phyloP scores from a whole-genome alignment of 192 early-diverging fungal species.

The Powellomyces hirtus region DNA sequence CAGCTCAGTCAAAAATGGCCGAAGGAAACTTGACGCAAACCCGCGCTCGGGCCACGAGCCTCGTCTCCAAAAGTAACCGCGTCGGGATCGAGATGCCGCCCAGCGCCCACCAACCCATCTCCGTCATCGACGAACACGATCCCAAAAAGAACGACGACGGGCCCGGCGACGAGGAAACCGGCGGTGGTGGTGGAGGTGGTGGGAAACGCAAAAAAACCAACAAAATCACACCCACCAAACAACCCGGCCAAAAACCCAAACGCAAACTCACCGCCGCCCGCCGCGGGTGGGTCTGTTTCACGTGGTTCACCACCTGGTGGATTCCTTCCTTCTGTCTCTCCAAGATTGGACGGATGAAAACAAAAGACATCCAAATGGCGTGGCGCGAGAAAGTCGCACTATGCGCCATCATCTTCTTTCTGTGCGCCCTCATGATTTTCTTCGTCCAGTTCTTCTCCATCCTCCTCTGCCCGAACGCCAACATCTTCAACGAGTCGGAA shows the following conservation, averaged over 20 bases:
- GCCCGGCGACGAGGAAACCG: slow-evolving; percentile 10
- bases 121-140: neutral
- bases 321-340: slow-evolving; percentile 70
- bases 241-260: slow-evolving; percentile 25
- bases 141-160: neutral
- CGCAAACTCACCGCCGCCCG: slow-evolving; percentile 57
- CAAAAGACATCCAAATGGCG: slow-evolving; percentile 79
- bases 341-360: slow-evolving; percentile 70
- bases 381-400: slow-evolving; percentile 98
- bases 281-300: slow-evolving; percentile 75
- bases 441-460: slow-evolving; percentile 58
- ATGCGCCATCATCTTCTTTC: slow-evolving; percentile 76
- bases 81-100: slow-evolving; percentile 18
- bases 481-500: slow-evolving; percentile 31
- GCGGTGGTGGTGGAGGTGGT: neutral
- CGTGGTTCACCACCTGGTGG: slow-evolving; percentile 79
- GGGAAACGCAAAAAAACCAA: slow-evolving; percentile 18
- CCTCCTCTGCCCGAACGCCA: slow-evolving; percentile 51
- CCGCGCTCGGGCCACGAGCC: neutral
- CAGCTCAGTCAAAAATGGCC: neutral
- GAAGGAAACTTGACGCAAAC: neutral
- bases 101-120: neutral
- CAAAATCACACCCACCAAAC: neutral
- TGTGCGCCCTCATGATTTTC: slow-evolving; percentile 78
- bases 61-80: slow-evolving; percentile 3